A percentile compares a stretch with the other conserved stretches of the same genome.
Evolutionary conservation across 768 basidiomycete species (phyloP).

Genomic region (Rhizopogon rudus): DNA sequence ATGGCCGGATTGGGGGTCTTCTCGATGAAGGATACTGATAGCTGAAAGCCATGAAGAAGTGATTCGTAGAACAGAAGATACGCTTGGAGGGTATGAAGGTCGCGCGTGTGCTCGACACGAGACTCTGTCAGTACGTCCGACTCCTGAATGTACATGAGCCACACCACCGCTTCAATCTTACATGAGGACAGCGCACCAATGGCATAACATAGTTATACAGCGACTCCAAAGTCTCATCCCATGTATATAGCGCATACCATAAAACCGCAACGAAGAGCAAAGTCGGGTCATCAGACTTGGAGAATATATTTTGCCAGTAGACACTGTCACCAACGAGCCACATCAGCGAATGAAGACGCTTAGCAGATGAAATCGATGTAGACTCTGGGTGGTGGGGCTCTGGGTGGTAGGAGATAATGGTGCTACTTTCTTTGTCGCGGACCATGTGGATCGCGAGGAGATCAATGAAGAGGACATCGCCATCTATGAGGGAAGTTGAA

Average conservation of each 20-base stretch:
- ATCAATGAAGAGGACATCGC: slow-evolving; percentile 31
- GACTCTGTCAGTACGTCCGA: slow-evolving; percentile 34
- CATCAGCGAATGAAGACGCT: slow-evolving; percentile 23
- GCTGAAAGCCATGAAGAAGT: slow-evolving; percentile 48
- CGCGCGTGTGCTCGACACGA: slow-evolving; percentile 41
- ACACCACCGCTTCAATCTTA: not conserved
- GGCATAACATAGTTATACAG: slow-evolving; percentile 45
- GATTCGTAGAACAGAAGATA: slow-evolving; percentile 52
- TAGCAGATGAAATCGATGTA: slow-evolving; percentile 14
- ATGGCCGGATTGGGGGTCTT: slow-evolving; percentile 47
- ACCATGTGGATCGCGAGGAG: slow-evolving; percentile 52
- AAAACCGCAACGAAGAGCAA: slow-evolving; percentile 48
- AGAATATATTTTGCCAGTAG: slow-evolving; percentile 24
- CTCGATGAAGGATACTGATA: slow-evolving; percentile 43
- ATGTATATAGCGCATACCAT: slow-evolving; percentile 59
- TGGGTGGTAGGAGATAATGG: slow-evolving; percentile 28
- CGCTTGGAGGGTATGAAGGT: slow-evolving; percentile 52
- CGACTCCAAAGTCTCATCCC: slow-evolving; percentile 55
- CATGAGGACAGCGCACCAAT: slow-evolving; percentile 33
- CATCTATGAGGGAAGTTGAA: slow-evolving; percentile 9
- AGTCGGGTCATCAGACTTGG: slow-evolving; percentile 39
- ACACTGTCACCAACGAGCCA: slow-evolving; percentile 26
- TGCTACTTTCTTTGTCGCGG: slow-evolving; percentile 19
- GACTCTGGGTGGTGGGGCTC: not conserved
- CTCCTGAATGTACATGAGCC: slow-evolving; percentile 36